Evolutionary conservation across 2,329 filamentous ascomycete species (phyloP), one percentile per base, ranked within the genome.

Genomic region (Hymenoscyphus fraxineus): DNA sequence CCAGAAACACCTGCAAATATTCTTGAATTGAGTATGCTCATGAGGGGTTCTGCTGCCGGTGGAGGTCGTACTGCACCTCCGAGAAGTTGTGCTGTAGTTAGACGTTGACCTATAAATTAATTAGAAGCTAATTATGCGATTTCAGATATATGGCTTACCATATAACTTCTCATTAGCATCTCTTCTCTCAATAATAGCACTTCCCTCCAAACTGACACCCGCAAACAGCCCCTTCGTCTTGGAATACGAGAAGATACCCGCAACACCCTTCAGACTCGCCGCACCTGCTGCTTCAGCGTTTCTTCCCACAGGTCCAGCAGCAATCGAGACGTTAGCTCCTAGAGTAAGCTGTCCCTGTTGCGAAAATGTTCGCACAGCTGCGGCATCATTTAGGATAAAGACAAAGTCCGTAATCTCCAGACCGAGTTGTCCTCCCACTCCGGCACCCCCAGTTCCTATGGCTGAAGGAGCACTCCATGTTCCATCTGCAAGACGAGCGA

Each of bases 131-230:
- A 35, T 6, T 4, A 7, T 35, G 6, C 9, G 35, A 35, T 7
- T 35, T 35, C 35, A 35, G 7, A 35, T 35, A 7, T 6, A 35
- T 5, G 35, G 9, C 35, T 35, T 35, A 35, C 35, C 91, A 77
- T 99, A 99, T 66, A 99, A 85, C 80, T 96, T 97, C 79, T 97
- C 91, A 76, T 99, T 99, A 71, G 95, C 95, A 78, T 99, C 95
- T 79, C 93, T 90, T 68, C 95, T 87, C 80, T 99, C 95, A 68
- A 98, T 91, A 69, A 99, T 89, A 61, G 91, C 93, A 67, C 90
- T 94, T 27, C 95, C 95, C 77, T 99, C 95, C 70, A 99, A 81
- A 71, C 91, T 96, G 58, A 99, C 93, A 75, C 95, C 95, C 5
- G 95, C 95, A 72, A 99, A 99, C 39, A 99, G 81, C 22, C 95